Evolutionary conservation across 208 protist species (phyloP).

Genomic region (Naegleria lovaniensis): DNA sequence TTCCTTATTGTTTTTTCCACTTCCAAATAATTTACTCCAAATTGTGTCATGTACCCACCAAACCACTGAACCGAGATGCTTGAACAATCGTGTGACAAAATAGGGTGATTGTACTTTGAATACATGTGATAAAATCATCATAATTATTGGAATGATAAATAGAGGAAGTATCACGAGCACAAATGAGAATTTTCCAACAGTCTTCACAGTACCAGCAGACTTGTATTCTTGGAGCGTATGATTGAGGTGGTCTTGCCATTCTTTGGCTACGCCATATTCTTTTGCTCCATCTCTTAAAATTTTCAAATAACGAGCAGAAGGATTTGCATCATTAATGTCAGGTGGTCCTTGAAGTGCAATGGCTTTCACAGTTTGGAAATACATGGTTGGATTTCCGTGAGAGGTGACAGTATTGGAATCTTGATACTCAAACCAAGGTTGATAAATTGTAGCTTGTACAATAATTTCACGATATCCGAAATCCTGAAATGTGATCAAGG

Average conservation of each 20-base stretch:
- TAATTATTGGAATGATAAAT: neutral
- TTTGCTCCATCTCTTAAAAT: neutral
- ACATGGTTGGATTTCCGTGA: neutral
- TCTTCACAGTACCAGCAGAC: neutral
- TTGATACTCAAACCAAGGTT: neutral
- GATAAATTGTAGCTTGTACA: neutral
- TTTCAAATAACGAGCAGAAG: neutral
- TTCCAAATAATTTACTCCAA: neutral
- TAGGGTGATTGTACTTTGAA: neutral
- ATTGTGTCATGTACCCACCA: neutral
- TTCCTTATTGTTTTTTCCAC: slow-evolving; percentile 15
- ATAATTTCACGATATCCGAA: neutral
- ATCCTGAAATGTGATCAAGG: too few species aligned
- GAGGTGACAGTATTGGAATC: neutral
- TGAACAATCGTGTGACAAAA: neutral
- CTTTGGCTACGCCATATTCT: neutral
- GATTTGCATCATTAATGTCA: neutral
- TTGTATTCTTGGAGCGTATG: neutral
- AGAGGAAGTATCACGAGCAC: neutral
- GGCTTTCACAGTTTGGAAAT: neutral
- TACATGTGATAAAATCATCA: neutral
- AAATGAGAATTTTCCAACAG: neutral
- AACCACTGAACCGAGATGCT: neutral
- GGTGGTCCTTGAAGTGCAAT: neutral
- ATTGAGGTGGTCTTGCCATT: neutral